phyloP scores from a whole-genome alignment of 1,284 basidiomycete genomes.

The Melanopsichium pennsylvanicum region DNA sequence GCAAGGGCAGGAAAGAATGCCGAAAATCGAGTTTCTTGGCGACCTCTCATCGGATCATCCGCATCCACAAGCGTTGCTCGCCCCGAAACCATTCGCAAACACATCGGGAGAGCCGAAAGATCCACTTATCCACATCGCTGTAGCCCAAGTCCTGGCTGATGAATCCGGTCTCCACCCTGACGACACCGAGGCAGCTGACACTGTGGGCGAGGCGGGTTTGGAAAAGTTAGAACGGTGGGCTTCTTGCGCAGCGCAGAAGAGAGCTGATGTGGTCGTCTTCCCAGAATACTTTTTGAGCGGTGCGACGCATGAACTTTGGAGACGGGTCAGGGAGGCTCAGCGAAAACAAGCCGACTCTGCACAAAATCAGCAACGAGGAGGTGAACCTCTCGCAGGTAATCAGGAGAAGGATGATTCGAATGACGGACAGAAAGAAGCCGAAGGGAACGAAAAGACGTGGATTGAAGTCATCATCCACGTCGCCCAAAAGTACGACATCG shows the following conservation, averaged over 20 bases:
- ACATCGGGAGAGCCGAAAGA: constrained; percentile 10
- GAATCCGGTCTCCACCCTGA: constrained; percentile 22
- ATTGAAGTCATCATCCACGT: constrained; percentile 41
- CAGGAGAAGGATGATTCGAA: background rate
- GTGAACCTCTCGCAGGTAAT: background rate
- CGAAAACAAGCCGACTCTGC: constrained; percentile 4
- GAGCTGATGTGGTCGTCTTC: constrained; percentile 59
- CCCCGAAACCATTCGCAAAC: background rate
- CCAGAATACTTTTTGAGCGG: constrained; percentile 64
- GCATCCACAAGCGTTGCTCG: constrained; percentile 5
- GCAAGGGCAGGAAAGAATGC: too few species aligned
- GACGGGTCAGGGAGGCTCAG: constrained; percentile 13
- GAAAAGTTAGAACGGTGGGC: constrained; percentile 43
- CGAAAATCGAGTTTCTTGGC: constrained; percentile 11
- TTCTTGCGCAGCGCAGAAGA: constrained; percentile 13
- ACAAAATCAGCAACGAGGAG: background rate
- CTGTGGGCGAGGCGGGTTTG: constrained; percentile 14
- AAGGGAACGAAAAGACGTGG: constrained; percentile 46
- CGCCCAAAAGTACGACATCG: constrained; percentile 48
- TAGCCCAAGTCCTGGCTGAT: constrained; percentile 38
- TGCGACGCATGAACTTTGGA: constrained; percentile 54
- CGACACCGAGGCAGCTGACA: background rate
- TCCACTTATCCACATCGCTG: constrained; percentile 33
- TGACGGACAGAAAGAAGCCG: constrained; percentile 1
- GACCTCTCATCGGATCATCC: constrained; percentile 7